phyloP scores from a whole-genome alignment of 75 land plant species.

The Pinus taeda region DNA sequence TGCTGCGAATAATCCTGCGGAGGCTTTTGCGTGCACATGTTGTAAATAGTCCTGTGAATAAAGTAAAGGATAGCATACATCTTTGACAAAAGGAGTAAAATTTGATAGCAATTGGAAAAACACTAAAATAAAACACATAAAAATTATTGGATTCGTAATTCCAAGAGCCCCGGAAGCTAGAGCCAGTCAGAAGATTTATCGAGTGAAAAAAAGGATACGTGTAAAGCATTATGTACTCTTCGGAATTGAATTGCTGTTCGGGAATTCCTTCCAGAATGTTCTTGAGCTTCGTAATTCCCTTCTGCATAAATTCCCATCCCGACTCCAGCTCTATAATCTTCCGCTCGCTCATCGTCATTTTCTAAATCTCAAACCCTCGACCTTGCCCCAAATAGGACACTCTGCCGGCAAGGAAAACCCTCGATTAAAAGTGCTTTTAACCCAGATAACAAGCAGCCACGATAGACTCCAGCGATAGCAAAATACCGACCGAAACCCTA shows the following conservation, averaged over 20 bases:
- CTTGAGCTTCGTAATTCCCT: constrained; percentile 87
- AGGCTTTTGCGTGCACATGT: constrained; percentile 87
- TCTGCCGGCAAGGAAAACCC: no score
- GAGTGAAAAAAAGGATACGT: constrained; percentile 64
- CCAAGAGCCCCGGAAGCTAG: no score
- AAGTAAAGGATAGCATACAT: constrained; percentile 3
- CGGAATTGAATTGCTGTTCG: constrained; percentile 83
- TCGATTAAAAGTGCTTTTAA: no score
- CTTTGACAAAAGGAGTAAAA: no score
- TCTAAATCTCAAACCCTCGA: not conserved
- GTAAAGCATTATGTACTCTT: constrained; percentile 91
- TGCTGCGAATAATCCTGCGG: constrained; percentile 88
- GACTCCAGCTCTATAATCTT: constrained; percentile 84
- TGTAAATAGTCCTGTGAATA: constrained; percentile 59
- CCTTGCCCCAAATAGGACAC: no score
- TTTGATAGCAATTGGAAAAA: no score
- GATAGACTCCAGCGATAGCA: no score
- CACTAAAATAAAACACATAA: no score
- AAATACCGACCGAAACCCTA: no score
- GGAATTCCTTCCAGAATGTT: constrained; percentile 81
- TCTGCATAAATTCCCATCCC: constrained; percentile 95
- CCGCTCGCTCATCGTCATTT: constrained; percentile 64
- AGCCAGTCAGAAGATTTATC: not conserved
- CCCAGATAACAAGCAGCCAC: no score
- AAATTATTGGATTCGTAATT: no score